Conservation (phyloP, 495 filamentous ascomycete genomes). For the Talaromyces ruber region DNA sequence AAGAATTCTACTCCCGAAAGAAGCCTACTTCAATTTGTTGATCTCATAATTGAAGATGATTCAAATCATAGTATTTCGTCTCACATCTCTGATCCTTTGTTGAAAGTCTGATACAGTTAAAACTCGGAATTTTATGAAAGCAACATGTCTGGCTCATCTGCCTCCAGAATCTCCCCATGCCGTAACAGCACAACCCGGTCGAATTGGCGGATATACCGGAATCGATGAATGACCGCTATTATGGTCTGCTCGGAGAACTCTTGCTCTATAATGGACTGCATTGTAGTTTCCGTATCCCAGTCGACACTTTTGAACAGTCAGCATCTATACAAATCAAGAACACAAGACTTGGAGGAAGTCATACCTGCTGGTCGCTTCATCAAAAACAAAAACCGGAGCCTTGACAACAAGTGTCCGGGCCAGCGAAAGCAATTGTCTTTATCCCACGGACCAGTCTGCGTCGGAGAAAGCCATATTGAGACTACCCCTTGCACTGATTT, state of each 20-base stretch:
- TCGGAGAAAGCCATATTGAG: constrained; percentile 11
- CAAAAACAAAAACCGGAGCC: constrained; percentile 16
- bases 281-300: constrained; percentile 13
- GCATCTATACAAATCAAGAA: neutral
- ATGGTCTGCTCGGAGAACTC: constrained; percentile 30
- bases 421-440: constrained; percentile 31
- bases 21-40: no score
- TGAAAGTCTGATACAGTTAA: constrained; percentile 3
- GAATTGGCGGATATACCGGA: constrained; percentile 30
- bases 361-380: constrained; percentile 20
- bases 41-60: no score
- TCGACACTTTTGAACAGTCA: constrained; percentile 12
- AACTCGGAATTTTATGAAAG: constrained; percentile 10
- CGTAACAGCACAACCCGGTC: constrained; percentile 32
- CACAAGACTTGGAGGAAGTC: neutral
- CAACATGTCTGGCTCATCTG: constrained; percentile 22
- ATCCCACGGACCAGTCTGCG: constrained; percentile 24
- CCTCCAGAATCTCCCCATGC: constrained; percentile 24
- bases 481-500: constrained; percentile 11
- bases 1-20: no score
- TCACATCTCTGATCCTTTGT: neutral
- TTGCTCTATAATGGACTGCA: constrained; percentile 17
- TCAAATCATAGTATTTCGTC: no score
- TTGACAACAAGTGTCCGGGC: constrained; percentile 8
- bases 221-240: constrained; percentile 33